Evolutionary conservation across 1,284 basidiomycete species (phyloP).

Genomic region (Pascua guehoae): DNA sequence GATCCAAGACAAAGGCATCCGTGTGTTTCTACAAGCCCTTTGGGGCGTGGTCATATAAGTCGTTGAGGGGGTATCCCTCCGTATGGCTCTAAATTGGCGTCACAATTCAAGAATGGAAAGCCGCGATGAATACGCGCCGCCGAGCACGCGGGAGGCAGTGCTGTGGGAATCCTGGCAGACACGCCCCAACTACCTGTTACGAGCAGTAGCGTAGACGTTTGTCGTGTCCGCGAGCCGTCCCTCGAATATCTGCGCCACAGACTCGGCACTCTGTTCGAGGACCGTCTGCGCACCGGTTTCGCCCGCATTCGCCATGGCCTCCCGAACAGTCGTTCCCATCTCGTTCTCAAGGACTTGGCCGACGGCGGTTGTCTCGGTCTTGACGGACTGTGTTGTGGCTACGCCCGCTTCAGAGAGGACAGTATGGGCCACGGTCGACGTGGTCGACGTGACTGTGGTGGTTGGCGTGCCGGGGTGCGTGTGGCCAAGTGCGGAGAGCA

Average conservation of each 20-base stretch:
- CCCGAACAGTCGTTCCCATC: slow-evolving; percentile 29
- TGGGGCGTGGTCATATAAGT: too few relatives aligned
- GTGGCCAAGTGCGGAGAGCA: slow-evolving; percentile 3
- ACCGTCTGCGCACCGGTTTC: slow-evolving; percentile 42
- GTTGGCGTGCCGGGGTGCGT: neutral
- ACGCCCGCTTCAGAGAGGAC: slow-evolving; percentile 3
- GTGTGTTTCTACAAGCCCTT: too few relatives aligned
- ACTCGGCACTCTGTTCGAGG: slow-evolving; percentile 24
- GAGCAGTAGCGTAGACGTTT: too few relatives aligned
- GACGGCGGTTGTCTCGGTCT: slow-evolving; percentile 17
- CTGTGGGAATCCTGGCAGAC: too few relatives aligned
- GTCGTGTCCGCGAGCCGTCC: slow-evolving; percentile 7
- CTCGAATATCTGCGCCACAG: slow-evolving; percentile 27
- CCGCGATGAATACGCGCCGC: too few relatives aligned
- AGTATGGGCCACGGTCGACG: slow-evolving; percentile 5
- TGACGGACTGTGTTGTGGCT: slow-evolving; percentile 3
- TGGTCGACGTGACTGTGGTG: slow-evolving; percentile 5
- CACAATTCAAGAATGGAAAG: too few relatives aligned
- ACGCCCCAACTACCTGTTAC: too few relatives aligned
- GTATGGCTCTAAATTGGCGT: too few relatives aligned
- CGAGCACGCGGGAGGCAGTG: too few relatives aligned
- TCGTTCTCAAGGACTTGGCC: slow-evolving; percentile 32
- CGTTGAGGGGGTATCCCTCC: too few relatives aligned
- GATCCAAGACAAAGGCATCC: too few relatives aligned
- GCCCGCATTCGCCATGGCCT: slow-evolving; percentile 36